phyloP scores from a whole-genome alignment of 306 rosid species.

The Luffa aegyptiaca region DNA sequence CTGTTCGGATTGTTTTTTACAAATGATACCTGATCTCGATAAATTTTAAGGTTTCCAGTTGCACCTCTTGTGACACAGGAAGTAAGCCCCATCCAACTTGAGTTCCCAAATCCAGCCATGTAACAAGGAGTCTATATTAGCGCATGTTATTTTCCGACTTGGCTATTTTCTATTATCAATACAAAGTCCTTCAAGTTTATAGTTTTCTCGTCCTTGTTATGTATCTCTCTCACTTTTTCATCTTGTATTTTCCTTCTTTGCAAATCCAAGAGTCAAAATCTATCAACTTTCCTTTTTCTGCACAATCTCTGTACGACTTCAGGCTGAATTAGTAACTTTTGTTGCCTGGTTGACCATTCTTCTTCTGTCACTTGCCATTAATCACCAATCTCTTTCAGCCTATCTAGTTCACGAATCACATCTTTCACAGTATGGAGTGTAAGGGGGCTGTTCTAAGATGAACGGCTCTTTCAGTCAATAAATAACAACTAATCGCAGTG shows the following conservation, averaged over 20 bases:
- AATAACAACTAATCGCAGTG: neutral
- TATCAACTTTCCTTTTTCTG: neutral
- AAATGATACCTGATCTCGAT: constrained; percentile 67
- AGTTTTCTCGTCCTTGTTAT: neutral
- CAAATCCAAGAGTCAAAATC: neutral
- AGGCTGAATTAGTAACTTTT: neutral
- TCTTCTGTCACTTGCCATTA: neutral
- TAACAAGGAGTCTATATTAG: constrained; percentile 61
- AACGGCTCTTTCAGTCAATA: neutral
- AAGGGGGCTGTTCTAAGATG: neutral
- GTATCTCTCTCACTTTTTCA: neutral
- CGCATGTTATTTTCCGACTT: constrained; percentile 45
- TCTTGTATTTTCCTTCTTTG: neutral
- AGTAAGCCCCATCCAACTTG: constrained; percentile 34
- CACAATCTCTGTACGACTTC: neutral
- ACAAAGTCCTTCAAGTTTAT: constrained; percentile 63
- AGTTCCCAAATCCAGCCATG: constrained; percentile 51
- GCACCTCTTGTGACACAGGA: constrained; percentile 55
- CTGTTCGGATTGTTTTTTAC: constrained; percentile 17
- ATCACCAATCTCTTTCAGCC: neutral
- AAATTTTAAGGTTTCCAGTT: constrained; percentile 54
- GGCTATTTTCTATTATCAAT: constrained; percentile 45
- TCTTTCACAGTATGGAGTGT: neutral
- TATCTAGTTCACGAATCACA: neutral
- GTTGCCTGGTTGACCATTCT: neutral